phyloP scores from a whole-genome alignment of 495 filamentous ascomycete genomes.

The Durotheca rogersii region DNA sequence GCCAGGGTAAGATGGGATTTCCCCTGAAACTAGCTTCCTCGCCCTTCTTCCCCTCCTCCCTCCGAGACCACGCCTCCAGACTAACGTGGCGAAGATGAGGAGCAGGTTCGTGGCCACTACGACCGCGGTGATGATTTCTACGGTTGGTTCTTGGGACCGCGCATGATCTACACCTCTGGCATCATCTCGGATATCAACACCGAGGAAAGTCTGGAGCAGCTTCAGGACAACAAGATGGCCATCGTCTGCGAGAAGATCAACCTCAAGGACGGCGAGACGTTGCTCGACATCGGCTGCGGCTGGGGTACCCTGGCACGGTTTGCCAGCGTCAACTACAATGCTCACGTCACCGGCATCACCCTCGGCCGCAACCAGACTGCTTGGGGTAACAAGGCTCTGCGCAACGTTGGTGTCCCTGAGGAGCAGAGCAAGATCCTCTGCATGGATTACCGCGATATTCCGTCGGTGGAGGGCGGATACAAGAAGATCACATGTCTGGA shows the following conservation, averaged over 20 bases:
- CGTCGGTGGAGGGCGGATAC: constrained; percentile 65
- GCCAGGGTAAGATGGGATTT: constrained; percentile 58
- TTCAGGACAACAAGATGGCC: constrained; percentile 87
- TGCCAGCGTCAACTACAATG: constrained; percentile 76
- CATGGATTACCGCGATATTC: constrained; percentile 84
- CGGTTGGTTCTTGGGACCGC: constrained; percentile 83
- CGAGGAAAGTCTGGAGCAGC: constrained; percentile 78
- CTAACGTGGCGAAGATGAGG: constrained; percentile 61
- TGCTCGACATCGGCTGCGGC: constrained; percentile 85
- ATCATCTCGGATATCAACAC: constrained; percentile 72
- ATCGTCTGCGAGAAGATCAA: constrained; percentile 84
- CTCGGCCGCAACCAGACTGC: constrained; percentile 82
- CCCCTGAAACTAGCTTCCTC: too few species aligned
- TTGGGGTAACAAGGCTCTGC: constrained; percentile 76
- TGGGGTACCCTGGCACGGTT: constrained; percentile 85
- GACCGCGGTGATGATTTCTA: constrained; percentile 89
- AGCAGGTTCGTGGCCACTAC: constrained; percentile 85
- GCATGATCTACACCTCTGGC: constrained; percentile 88
- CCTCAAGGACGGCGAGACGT: constrained; percentile 65
- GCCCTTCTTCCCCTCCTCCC: too few species aligned
- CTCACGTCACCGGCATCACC: constrained; percentile 75
- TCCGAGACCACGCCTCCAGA: background rate
- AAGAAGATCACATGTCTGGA: constrained; percentile 87
- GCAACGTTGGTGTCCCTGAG: constrained; percentile 65
- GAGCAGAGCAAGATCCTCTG: constrained; percentile 74